A percentile compares a stretch with the other conserved stretches of the same genome.
These are phyloP conservation scores for Symmetrospora coprosmae DNA, from an alignment of 768 basidiomycete species.

Conservation along the genomic window DNA sequence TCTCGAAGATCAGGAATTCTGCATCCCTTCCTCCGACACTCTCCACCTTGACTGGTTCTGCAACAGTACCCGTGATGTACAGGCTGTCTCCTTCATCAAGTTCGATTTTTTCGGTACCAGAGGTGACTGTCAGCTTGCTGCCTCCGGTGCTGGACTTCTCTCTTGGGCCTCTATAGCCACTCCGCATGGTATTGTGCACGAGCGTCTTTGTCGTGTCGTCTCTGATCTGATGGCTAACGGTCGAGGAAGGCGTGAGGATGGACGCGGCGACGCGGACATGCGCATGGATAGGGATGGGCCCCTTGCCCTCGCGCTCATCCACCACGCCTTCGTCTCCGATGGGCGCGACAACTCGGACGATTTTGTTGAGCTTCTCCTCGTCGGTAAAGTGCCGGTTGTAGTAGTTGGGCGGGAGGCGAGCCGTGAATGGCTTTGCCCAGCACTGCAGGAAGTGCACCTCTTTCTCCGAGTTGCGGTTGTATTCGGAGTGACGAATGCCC, in stretches of 20 bases:
- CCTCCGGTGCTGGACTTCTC: constrained; percentile 49
- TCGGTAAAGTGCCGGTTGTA: constrained; percentile 78
- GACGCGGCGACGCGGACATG: constrained; percentile 57
- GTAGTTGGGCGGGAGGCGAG: constrained; percentile 56
- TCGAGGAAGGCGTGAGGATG: constrained; percentile 49
- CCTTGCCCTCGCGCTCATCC: constrained; percentile 50
- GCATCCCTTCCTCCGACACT: constrained; percentile 55
- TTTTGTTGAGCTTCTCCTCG: constrained; percentile 59
- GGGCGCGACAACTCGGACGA: constrained; percentile 65
- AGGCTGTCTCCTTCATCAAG: constrained; percentile 78
- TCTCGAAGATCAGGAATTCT: constrained; percentile 68
- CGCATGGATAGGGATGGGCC: constrained; percentile 54
- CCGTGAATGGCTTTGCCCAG: constrained; percentile 47
- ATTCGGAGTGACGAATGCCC: constrained; percentile 72
- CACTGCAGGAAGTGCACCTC: constrained; percentile 53
- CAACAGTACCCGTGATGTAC: constrained; percentile 48
- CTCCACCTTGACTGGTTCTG: constrained; percentile 39
- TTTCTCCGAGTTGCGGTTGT: constrained; percentile 42
- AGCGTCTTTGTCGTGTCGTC: constrained; percentile 46
- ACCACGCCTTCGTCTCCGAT: constrained; percentile 48
- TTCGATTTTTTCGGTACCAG: constrained; percentile 42
- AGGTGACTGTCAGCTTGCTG: constrained; percentile 46
- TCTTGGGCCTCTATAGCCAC: constrained; percentile 46
- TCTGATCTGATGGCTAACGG: constrained; percentile 45
- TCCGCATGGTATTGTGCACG: constrained; percentile 70